Evolutionary conservation across 139 green algal species (phyloP), one percentile per base, ranked within the genome.

Genomic region (Coccomyxa sp.): DNA sequence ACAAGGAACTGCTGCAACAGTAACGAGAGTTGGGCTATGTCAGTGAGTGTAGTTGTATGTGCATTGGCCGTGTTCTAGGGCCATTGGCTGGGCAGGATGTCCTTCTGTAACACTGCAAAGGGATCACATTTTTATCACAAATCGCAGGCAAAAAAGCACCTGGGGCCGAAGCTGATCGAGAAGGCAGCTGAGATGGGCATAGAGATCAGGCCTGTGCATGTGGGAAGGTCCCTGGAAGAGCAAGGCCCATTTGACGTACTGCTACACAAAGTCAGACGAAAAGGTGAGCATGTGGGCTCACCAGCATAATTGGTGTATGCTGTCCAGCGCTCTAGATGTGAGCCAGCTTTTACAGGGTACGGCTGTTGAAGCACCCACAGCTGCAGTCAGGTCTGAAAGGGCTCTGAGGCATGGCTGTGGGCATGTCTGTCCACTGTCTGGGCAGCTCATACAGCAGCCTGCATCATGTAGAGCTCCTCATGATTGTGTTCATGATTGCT

Each of bases 231-330:
- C 0, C 68, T 96, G 35, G 55, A 84, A 31, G 76, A 85, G 12
- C 92, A 95, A 79, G 92, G 90, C 18, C 85, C 82, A 6, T 93
- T 91, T 78, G 80, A 90, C 39, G 83, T 85, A 6, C 89, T 96
- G 34, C 81, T 95, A 7, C 92, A 96, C 75, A 96, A 95, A 78
- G 81, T 96, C 5, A 73, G 86, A 3, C 86, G 89, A 58, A 76
- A 82, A 84, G 90, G 90, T 93, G 72, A 29, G n/a, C n/a, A 71
- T 71, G 64, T 29, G 27, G 64, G 64, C 24, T 18, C 64, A 71
- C 7, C 6, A 71, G 24, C 35, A n/a, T n/a, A n/a, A 3, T 22
- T 64, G 22, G 50, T 22, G 27, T 64, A 18, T 22, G 50, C 50
- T 6, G 50, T 22, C 22, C 70, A 41, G 6, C 12, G 33, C 1